A percentile compares a stretch with the other conserved stretches of the same genome.
phyloP scores from a whole-genome alignment of 2,329 filamentous ascomycete species.

The Calonectria fujianensis region DNA sequence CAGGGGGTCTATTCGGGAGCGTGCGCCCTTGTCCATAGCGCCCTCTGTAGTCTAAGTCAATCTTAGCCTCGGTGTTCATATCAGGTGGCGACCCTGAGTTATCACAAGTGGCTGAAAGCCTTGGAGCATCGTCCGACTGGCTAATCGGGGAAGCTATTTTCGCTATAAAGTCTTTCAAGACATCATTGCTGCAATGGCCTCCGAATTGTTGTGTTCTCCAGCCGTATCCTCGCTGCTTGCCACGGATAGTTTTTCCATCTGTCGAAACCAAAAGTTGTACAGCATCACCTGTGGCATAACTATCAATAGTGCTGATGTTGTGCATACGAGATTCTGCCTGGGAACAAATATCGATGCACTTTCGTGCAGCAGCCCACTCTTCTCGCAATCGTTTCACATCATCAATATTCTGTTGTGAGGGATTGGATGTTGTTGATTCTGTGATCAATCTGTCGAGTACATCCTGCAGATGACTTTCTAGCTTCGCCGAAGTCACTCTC shows the following conservation, averaged over 20 bases:
- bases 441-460: slow-evolving; percentile 11
- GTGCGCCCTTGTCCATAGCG: background rate
- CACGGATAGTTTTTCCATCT: background rate
- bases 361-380: slow-evolving; percentile 40
- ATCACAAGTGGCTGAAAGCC: background rate
- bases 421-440: background rate
- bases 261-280: slow-evolving; percentile 13
- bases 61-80: background rate
- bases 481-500: background rate
- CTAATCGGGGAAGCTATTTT: background rate
- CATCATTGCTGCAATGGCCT: background rate
- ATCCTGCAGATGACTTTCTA: slow-evolving; percentile 11
- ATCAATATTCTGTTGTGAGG: slow-evolving; percentile 15
- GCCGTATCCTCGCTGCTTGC: background rate
- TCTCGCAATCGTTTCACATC: slow-evolving; percentile 37
- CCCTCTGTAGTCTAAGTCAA: background rate
- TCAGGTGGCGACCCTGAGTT: background rate
- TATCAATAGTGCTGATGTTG: slow-evolving; percentile 7
- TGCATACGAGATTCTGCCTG: slow-evolving; percentile 29
- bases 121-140: background rate
- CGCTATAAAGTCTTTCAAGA: background rate
- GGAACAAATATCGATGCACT: slow-evolving; percentile 40
- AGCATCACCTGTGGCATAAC: background rate
- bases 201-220: slow-evolving; percentile 11
- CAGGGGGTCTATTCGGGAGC: background rate